These are phyloP conservation scores for Parsonsia alboflavescens DNA, from an alignment of 257 asterid species.

Conservation along the genomic window DNA sequence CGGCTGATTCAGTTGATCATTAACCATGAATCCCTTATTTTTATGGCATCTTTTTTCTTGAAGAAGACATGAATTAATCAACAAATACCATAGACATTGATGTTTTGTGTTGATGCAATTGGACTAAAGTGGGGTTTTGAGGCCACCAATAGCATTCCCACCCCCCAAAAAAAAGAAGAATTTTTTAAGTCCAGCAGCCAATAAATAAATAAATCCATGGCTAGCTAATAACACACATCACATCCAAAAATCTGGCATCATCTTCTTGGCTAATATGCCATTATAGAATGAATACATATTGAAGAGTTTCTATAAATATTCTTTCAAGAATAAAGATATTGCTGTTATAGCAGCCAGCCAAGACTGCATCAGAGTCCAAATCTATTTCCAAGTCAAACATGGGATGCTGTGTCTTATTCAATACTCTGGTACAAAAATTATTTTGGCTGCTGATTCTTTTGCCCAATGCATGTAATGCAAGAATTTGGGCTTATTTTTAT, in stretches of 20 bases:
- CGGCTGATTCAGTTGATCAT: no score
- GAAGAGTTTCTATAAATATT: no score
- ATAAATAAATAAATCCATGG: no score
- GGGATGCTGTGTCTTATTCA: not conserved
- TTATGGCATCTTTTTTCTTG: no score
- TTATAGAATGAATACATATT: no score
- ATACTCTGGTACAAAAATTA: not conserved
- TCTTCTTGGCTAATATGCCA: no score
- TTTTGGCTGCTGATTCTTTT: not conserved
- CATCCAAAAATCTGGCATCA: no score
- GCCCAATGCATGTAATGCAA: not conserved
- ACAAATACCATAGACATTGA: not conserved
- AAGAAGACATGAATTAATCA: not conserved
- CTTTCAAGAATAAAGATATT: no score
- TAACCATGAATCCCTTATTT: no score
- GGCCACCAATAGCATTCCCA: not conserved
- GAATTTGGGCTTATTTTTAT: no score
- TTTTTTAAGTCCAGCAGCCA: no score
- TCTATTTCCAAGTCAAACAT: not conserved
- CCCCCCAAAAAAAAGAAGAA: not conserved
- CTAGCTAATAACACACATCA: no score
- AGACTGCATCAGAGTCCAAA: not conserved
- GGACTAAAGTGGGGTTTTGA: not conserved
- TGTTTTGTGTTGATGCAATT: not conserved
- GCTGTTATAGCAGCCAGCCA: not conserved